phyloP scores from a whole-genome alignment of 2,329 filamentous ascomycete genomes.

The Calonectria hongkongensis region DNA sequence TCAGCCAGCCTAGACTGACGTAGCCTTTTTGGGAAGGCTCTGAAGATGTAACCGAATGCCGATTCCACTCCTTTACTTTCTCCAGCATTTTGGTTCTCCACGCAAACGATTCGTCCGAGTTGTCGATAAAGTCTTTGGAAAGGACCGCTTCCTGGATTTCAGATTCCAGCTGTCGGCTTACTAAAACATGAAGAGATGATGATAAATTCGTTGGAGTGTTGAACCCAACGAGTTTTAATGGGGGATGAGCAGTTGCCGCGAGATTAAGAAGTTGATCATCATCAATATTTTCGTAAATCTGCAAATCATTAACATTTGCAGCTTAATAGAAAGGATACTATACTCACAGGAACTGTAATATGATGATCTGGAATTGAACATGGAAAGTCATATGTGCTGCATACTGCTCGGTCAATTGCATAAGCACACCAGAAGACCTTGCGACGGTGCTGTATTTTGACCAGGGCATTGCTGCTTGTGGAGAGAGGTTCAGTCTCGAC shows the following conservation, averaged over 20 bases:
- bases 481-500: constrained; percentile 24
- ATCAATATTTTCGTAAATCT: constrained; percentile 31
- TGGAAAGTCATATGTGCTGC: constrained; percentile 30
- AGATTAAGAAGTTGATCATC: constrained; percentile 23
- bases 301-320: neutral
- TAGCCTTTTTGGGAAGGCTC: constrained; percentile 30
- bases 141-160: constrained; percentile 22
- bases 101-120: constrained; percentile 12
- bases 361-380: constrained; percentile 31
- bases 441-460: constrained; percentile 32
- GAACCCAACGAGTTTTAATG: neutral
- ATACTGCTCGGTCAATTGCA: constrained; percentile 35
- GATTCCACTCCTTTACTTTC: constrained; percentile 16
- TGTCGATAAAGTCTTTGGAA: neutral
- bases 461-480: neutral
- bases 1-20: constrained; percentile 29
- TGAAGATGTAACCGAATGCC: neutral
- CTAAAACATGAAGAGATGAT: constrained; percentile 21
- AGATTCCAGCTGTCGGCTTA: constrained; percentile 26
- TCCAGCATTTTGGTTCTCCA: constrained; percentile 21
- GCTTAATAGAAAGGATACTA: neutral
- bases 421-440: constrained; percentile 38
- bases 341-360: constrained; percentile 27
- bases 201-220: constrained; percentile 7
- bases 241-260: neutral